Evolutionary conservation across 805 yeast genomes (phyloP), one percentile per base, ranked within the genome.

Genomic region (Candida chilensis): DNA sequence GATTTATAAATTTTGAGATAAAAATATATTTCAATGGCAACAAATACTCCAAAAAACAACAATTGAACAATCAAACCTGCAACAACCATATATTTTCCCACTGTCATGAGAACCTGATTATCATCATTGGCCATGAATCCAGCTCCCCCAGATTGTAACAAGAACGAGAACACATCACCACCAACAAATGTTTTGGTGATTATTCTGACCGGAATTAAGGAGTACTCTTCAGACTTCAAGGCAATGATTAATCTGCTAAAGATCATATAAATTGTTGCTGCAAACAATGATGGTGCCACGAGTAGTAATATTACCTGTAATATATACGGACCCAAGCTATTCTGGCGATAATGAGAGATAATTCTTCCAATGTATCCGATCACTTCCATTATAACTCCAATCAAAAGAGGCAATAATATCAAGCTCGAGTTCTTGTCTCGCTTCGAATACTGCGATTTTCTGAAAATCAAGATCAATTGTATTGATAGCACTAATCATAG

Each of bases 61-160:
- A 54, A 35, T 35, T 56, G 61, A 8, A 57, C 37, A 29, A 41
- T 37, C 16, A 57, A 32, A 16, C 62, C 62, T 11, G 36, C 52
- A 11, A 49, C 35, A 16, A 48, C 39, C 8, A 57, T 21, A 6
- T 36, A 24, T 14, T 36, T 27, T 16, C 58, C 61, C 24, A 36
- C 15, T 1, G 31, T 24, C 2, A 20, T 17, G n/a, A 24, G 20
- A 4, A 27, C 13, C 5, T 14, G 9, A 15, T 18, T 28, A 7
- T 14, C 17, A 12, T 26, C 27, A 3, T 31, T 17, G 5, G 48
- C 38, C 46, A 43, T 55, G 24, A 53, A 16, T 3, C 58, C 60
- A 26, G 54, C 60, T 17, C 61, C 61, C 16, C 38, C 36, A 10
- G 44, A 47, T 39, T 54, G 60, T 24, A 52, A 19, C 4, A 49